Evolutionary conservation across 2,329 filamentous ascomycete species (phyloP).

Genomic region (Diaporthe amygdali): DNA sequence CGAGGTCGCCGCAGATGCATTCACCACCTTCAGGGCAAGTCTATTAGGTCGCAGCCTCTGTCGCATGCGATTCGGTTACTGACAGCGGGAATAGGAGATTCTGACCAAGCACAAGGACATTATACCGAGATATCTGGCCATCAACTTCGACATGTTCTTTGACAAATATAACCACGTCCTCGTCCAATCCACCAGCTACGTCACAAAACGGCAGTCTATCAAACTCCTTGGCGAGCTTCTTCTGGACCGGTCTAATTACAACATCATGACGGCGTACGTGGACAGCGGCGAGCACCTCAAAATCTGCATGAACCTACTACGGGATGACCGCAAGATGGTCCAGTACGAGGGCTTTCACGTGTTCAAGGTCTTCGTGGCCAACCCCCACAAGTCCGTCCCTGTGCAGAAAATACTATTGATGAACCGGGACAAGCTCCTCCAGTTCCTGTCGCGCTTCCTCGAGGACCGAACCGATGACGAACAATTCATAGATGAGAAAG

Average conservation of each 20-base stretch:
- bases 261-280: conserved; percentile 97
- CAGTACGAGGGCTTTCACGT: conserved; percentile 99
- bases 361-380: conserved; percentile 99
- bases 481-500: conserved; percentile 97
- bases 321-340: conserved; percentile 97
- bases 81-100: conserved; percentile 68
- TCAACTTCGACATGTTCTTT: conserved; percentile 95
- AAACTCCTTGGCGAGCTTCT: conserved; percentile 95
- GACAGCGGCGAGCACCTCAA: conserved; percentile 95
- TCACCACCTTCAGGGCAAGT: conserved; percentile 91
- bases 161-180: conserved; percentile 85
- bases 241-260: conserved; percentile 94
- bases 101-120: conserved; percentile 93
- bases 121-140: conserved; percentile 83
- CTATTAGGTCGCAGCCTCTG: not conserved
- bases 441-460: conserved; percentile 88
- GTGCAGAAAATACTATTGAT: conserved; percentile 96
- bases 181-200: conserved; percentile 92
- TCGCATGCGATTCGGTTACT: not conserved
- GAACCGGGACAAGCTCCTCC: conserved; percentile 89
- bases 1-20: conserved; percentile 95
- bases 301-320: conserved; percentile 95
- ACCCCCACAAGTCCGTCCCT: conserved; percentile 95
- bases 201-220: conserved; percentile 97
- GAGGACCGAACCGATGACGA: conserved; percentile 97